Evolutionary conservation across 2,329 filamentous ascomycete genomes (phyloP).

Genomic region (Xylariaceae sp.): DNA sequence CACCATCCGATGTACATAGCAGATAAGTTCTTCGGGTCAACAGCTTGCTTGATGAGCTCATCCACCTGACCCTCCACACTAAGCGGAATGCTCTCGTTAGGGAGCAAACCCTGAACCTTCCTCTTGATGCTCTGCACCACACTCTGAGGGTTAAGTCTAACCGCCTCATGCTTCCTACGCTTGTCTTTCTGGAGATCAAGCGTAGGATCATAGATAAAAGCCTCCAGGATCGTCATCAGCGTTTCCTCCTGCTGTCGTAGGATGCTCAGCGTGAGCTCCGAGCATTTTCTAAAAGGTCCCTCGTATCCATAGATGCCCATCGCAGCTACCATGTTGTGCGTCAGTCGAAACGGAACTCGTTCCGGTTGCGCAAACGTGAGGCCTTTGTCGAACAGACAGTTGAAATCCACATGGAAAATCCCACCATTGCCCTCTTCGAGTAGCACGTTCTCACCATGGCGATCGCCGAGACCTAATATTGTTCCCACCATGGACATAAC

Average conservation of each 20-base stretch:
- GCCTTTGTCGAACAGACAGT: conserved; percentile 98
- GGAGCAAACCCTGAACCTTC: conserved; percentile 80
- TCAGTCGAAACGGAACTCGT: conserved; percentile 90
- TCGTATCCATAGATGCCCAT: conserved; percentile 95
- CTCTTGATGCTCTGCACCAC: conserved; percentile 85
- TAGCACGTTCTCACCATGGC: conserved; percentile 95
- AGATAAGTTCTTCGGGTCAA: conserved; percentile 71
- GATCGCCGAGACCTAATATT: conserved; percentile 86
- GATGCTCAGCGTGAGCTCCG: conserved; percentile 80
- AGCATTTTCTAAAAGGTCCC: conserved; percentile 85
- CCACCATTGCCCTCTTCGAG: conserved; percentile 92
- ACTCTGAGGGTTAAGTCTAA: conserved; percentile 58
- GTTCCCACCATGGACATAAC: conserved; percentile 99
- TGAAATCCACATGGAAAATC: conserved; percentile 97
- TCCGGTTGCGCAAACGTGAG: conserved; percentile 93
- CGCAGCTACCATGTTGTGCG: conserved; percentile 97
- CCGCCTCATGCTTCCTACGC: conserved; percentile 49
- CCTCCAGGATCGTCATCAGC: conserved; percentile 93
- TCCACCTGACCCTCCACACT: conserved; percentile 98
- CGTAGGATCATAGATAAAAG: conserved; percentile 95
- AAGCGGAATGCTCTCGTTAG: conserved; percentile 84
- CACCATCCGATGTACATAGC: conserved; percentile 98
- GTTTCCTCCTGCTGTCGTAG: conserved; percentile 91
- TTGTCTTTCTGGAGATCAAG: conserved; percentile 80
- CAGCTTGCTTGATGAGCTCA: conserved; percentile 83